Evolutionary conservation across 2,329 filamentous ascomycete genomes (phyloP).

Genomic region (Ophiostoma quercus): DNA sequence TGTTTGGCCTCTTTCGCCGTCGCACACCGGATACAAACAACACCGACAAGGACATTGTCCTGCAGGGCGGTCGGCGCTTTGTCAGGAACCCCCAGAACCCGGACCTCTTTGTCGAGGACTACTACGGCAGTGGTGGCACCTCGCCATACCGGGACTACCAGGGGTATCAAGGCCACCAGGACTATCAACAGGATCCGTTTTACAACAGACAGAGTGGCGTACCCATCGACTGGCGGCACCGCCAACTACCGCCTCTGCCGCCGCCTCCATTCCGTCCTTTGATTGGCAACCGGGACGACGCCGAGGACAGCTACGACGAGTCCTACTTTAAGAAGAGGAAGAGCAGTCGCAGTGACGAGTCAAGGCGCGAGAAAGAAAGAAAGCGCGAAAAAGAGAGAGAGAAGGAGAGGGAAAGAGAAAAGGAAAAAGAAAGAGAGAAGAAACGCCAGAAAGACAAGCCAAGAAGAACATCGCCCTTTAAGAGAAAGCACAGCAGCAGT

Average conservation of each 20-base stretch:
- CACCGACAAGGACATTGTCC: conserved; percentile 14
- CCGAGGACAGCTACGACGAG: conserved; percentile 18
- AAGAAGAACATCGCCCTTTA: conserved; percentile 3
- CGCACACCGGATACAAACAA: conserved; percentile 8
- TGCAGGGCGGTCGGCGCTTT: conserved; percentile 17
- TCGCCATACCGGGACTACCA: conserved; percentile 1
- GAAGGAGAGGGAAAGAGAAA: conserved; percentile 15
- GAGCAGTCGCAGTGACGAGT: conserved; percentile 15
- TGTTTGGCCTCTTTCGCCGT: conserved; percentile 29
- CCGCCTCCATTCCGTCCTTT: conserved; percentile 19
- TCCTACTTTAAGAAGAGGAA: conserved; percentile 10
- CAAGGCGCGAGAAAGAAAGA: conserved; percentile 13
- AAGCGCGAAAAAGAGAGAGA: conserved; percentile 13
- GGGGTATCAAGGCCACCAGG: background rate
- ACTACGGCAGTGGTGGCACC: conserved; percentile 12
- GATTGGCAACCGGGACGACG: conserved; percentile 15
- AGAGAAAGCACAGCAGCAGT: conserved; percentile 12
- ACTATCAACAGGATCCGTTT: background rate
- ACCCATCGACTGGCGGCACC: conserved; percentile 24
- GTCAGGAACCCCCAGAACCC: conserved; percentile 5
- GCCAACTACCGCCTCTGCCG: conserved; percentile 25
- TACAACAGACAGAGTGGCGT: conserved; percentile 14
- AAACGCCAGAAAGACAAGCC: conserved; percentile 13
- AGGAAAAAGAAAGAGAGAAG: conserved; percentile 8
- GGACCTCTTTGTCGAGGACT: conserved; percentile 24